phyloP scores from a whole-genome alignment of 2,329 filamentous ascomycete genomes.

The Diplodia mutila region DNA sequence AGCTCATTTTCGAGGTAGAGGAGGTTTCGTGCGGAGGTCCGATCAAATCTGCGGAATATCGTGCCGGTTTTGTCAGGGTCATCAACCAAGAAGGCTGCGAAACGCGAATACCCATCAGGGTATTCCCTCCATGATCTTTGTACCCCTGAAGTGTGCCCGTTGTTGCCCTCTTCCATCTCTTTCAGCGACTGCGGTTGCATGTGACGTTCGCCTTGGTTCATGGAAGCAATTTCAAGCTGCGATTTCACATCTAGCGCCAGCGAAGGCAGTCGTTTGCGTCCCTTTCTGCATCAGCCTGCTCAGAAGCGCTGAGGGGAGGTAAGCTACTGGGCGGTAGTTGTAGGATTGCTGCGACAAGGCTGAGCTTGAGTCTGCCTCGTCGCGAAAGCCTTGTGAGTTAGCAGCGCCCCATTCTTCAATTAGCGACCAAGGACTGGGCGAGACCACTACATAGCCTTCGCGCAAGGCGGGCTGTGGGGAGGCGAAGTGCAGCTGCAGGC shows the following conservation, averaged over 20 bases:
- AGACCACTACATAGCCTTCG: too few species aligned
- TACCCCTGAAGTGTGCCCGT: accelerated
- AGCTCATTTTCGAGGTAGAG: conserved; percentile 22
- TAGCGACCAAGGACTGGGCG: too few species aligned
- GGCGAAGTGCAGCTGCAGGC: too few species aligned
- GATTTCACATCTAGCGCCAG: neutral
- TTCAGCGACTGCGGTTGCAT: neutral
- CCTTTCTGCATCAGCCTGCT: too few species aligned
- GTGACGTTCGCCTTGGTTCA: neutral
- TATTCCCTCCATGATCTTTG: neutral
- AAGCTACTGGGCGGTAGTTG: too few species aligned
- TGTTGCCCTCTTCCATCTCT: neutral
- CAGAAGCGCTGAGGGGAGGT: too few species aligned
- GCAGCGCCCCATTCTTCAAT: too few species aligned
- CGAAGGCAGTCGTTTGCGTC: too few species aligned
- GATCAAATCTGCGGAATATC: conserved; percentile 22
- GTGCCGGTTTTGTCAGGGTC: neutral
- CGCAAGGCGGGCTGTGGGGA: too few species aligned
- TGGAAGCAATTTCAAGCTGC: neutral
- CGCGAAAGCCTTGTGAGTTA: too few species aligned
- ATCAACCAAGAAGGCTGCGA: neutral
- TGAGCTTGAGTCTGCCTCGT: too few species aligned
- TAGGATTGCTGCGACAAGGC: too few species aligned
- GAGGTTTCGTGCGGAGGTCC: conserved; percentile 7
- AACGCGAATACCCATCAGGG: neutral